Conservation (phyloP, 2,329 filamentous ascomycete species). For the Grosmannia serpens region DNA sequence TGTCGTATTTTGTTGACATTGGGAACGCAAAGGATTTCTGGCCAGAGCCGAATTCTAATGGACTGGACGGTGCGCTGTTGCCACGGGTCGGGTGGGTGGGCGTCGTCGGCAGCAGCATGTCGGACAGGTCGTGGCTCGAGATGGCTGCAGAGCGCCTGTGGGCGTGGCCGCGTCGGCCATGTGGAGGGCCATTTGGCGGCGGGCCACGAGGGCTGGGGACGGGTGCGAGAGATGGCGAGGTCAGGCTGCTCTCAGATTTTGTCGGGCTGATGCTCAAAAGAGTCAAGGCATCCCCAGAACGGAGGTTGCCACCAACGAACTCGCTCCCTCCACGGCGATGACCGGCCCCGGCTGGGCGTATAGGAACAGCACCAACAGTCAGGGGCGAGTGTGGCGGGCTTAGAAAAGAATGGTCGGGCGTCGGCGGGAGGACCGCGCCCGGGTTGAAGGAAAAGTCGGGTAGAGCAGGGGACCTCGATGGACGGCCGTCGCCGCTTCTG, state of each 20-base stretch:
- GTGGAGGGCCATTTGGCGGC: constrained; percentile 1
- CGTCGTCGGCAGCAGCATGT: constrained; percentile 50
- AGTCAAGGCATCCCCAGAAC: constrained; percentile 45
- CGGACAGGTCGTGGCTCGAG: constrained; percentile 69
- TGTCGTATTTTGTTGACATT: background rate
- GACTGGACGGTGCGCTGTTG: constrained; percentile 55
- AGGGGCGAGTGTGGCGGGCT: constrained; percentile 45
- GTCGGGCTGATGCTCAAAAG: constrained; percentile 60
- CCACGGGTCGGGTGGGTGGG: constrained; percentile 39
- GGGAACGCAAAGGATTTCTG: background rate
- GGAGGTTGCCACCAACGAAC: constrained; percentile 65
- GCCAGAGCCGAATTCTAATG: constrained; percentile 28
- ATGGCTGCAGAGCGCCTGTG: constrained; percentile 76
- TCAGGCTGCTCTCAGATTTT: constrained; percentile 47
- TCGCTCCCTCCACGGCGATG: constrained; percentile 78
- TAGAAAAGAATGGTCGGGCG: constrained; percentile 28
- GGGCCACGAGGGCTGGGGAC: background rate
- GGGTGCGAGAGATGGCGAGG: constrained; percentile 38
- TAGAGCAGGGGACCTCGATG: constrained; percentile 28
- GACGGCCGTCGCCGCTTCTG: constrained; percentile 4
- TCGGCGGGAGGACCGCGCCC: constrained; percentile 17
- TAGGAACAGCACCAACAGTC: constrained; percentile 36
- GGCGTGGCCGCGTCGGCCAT: constrained; percentile 54
- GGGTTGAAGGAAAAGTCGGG: constrained; percentile 45
- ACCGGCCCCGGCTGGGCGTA: constrained; percentile 51